Conservation (phyloP, 352 stramenopile species). For the Pythium sukuiense region DNA sequence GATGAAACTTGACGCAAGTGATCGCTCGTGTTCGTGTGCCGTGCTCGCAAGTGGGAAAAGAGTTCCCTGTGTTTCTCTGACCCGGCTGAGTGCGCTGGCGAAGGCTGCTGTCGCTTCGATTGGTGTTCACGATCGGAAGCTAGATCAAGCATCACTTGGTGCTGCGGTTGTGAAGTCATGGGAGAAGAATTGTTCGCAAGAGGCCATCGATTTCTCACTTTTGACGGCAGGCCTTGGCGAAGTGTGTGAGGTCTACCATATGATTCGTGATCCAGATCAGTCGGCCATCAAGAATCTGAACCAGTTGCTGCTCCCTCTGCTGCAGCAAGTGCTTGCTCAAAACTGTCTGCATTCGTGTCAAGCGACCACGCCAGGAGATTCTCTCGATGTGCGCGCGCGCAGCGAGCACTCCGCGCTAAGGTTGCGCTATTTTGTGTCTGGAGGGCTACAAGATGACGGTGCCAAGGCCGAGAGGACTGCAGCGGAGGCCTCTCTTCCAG, state of each 20-base stretch:
- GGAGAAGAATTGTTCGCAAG: conserved; percentile 2
- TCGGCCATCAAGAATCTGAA: conserved; percentile 24
- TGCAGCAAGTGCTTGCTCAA: conserved; percentile 10
- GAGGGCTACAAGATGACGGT: not conserved
- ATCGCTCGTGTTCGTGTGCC: conserved; percentile 9
- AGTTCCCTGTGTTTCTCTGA: conserved; percentile 18
- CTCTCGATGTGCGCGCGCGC: conserved; percentile 37
- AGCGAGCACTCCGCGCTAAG: conserved; percentile 70
- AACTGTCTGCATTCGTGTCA: conserved; percentile 21
- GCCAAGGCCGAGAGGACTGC: not conserved
- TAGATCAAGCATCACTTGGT: conserved; percentile 9
- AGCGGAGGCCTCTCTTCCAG: not conserved
- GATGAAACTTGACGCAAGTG: not conserved
- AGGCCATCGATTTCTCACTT: conserved; percentile 10
- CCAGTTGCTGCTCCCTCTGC: conserved; percentile 15
- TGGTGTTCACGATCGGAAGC: conserved; percentile 25
- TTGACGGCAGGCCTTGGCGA: conserved; percentile 17
- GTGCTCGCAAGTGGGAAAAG: conserved; percentile 7
- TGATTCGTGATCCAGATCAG: conserved; percentile 19
- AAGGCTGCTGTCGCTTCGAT: conserved; percentile 14
- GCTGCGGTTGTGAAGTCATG: conserved; percentile 16
- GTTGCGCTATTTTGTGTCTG: conserved; percentile 31
- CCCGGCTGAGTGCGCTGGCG: conserved; percentile 4
- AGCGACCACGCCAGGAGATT: not conserved
- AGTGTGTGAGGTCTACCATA: conserved; percentile 15